Percentiles rank a stretch among this genome's conserved stretches.
phyloP scores from a whole-genome alignment of 1,139 yeast species.

The Geotrichum macrosporum region DNA sequence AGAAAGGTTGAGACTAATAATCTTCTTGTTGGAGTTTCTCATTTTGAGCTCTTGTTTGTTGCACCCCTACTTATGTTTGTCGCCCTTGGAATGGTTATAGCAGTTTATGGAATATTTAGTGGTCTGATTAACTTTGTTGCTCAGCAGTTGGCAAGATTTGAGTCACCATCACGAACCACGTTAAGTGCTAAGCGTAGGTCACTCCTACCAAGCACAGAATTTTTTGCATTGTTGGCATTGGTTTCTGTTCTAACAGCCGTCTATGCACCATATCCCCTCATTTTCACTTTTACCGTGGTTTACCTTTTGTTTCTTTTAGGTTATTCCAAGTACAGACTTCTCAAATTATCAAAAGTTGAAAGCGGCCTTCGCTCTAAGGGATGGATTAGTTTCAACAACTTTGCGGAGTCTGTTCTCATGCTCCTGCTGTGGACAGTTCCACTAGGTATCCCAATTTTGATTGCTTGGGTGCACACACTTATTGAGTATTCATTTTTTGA shows the following conservation, averaged over 20 bases:
- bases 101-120: constrained; percentile 1
- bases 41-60: constrained; percentile 34
- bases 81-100: constrained; percentile 32
- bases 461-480: constrained; percentile 39
- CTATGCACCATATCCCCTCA: constrained; percentile 70
- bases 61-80: constrained; percentile 34
- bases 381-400: neutral
- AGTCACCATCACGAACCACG: neutral
- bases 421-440: constrained; percentile 36
- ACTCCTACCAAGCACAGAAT: neutral
- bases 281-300: constrained; percentile 37
- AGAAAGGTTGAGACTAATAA: constrained; percentile 21
- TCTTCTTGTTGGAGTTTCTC: constrained; percentile 32
- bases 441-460: constrained; percentile 37
- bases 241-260: constrained; percentile 40
- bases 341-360: neutral
- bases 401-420: constrained; percentile 21
- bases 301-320: constrained; percentile 9
- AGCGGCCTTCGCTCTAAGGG: neutral
- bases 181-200: neutral
- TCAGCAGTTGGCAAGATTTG: neutral
- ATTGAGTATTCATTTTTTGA: constrained; percentile 32
- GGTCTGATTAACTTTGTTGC: constrained; percentile 2
- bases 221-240: neutral
- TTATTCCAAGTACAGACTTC: neutral